Evolutionary conservation across 768 basidiomycete genomes (phyloP).

Genomic region (Boletus sp.): DNA sequence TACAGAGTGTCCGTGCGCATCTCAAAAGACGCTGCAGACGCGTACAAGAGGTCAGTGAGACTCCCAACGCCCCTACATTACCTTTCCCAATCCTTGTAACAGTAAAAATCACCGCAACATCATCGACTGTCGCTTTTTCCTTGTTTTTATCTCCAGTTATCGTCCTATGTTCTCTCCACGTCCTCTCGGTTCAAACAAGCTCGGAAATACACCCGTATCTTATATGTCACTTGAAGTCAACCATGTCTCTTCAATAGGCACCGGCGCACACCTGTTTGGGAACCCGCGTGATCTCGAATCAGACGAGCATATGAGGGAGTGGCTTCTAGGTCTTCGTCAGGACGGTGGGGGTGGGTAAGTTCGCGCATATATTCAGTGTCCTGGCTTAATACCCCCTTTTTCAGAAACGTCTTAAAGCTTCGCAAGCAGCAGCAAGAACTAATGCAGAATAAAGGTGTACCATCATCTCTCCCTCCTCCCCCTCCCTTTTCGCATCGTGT

Average conservation of each 20-base stretch:
- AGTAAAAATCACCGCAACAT: constrained; percentile 35
- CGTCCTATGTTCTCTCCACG: constrained; percentile 52
- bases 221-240: constrained; percentile 57
- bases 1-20: constrained; percentile 53
- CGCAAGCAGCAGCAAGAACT: constrained; percentile 37
- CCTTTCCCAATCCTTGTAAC: constrained; percentile 10
- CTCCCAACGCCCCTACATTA: neutral
- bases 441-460: constrained; percentile 6
- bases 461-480: constrained; percentile 3
- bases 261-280: constrained; percentile 45
- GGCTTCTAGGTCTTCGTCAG: constrained; percentile 55
- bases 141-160: constrained; percentile 50
- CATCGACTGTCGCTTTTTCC: constrained; percentile 44
- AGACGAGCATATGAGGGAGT: constrained; percentile 41
- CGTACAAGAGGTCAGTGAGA: constrained; percentile 41
- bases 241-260: constrained; percentile 42
- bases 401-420: constrained; percentile 47
- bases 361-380: neutral
- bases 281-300: constrained; percentile 47
- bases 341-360: constrained; percentile 64
- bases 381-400: neutral
- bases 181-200: constrained; percentile 38
- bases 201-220: constrained; percentile 39
- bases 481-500: constrained; percentile 1
- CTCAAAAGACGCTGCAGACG: constrained; percentile 46